Evolutionary conservation across 2,329 filamentous ascomycete species (phyloP).

Genomic region (Epichloe sylvatica): DNA sequence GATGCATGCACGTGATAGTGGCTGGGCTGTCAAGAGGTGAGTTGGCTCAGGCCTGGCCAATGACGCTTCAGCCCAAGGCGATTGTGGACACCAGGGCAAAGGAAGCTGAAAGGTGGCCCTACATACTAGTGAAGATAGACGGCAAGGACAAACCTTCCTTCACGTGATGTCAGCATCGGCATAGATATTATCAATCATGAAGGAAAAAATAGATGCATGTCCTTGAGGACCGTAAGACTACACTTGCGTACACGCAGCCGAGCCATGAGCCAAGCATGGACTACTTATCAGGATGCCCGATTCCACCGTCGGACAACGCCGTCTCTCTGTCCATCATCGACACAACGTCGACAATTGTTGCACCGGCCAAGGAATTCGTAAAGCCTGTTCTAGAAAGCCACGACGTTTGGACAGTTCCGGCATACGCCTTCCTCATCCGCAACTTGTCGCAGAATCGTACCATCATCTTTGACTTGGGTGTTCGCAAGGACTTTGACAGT

Average conservation of each 20-base stretch:
- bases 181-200: not conserved
- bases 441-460: not conserved
- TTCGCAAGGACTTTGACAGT: not conserved
- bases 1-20: not conserved
- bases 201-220: no score
- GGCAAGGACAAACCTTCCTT: not conserved
- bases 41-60: not conserved
- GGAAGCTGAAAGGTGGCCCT: no score
- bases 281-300: not conserved
- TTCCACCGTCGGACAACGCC: not conserved
- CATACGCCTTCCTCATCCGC: not conserved
- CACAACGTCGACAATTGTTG: not conserved
- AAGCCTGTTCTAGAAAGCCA: not conserved
- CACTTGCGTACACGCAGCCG: no score
- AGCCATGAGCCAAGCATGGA: not conserved
- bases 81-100: not conserved
- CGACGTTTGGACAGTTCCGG: not conserved
- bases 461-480: conserved; percentile 1
- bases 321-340: not conserved
- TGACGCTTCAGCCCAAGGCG: not conserved
- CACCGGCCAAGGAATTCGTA: not conserved
- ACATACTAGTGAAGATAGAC: not conserved
- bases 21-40: not conserved
- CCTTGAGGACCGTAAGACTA: no score
- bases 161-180: not conserved